Evolutionary conservation across 345 rosid species (phyloP).

Genomic region (Lepidium didymum): DNA sequence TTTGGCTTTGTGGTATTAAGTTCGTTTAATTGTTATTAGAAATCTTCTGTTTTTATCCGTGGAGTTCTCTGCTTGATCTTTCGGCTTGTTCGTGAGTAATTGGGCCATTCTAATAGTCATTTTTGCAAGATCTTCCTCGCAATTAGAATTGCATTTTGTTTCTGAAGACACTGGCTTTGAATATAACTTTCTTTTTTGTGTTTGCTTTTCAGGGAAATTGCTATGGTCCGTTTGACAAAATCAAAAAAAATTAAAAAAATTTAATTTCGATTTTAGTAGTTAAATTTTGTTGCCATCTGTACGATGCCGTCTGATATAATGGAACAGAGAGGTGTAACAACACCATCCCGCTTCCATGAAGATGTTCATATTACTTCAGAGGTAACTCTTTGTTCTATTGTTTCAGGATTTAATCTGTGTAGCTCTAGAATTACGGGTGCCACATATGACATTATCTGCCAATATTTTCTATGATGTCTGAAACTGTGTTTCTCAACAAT

Average conservation of each 20-base stretch:
- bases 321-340: conserved; percentile 44
- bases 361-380: conserved; percentile 39
- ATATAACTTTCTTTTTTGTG: background rate
- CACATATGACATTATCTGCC: background rate
- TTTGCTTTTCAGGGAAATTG: conserved; percentile 24
- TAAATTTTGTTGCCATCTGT: conserved; percentile 21
- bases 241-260: conserved; percentile 7
- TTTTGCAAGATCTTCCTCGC: background rate
- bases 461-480: background rate
- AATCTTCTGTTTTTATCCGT: background rate
- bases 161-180: background rate
- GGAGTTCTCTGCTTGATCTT: background rate
- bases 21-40: background rate
- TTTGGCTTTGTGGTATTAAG: conserved; percentile 1
- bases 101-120: background rate
- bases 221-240: conserved; percentile 15
- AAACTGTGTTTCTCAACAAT: conserved; percentile 13
- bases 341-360: conserved; percentile 39
- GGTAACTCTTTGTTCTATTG: conserved; percentile 29
- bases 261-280: conserved; percentile 12
- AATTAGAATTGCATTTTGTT: background rate
- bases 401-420: background rate
- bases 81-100: background rate
- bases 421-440: background rate
- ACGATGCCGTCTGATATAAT: conserved; percentile 58